Conservation (phyloP, 805 yeast species). For the Saturnispora hagleri region DNA sequence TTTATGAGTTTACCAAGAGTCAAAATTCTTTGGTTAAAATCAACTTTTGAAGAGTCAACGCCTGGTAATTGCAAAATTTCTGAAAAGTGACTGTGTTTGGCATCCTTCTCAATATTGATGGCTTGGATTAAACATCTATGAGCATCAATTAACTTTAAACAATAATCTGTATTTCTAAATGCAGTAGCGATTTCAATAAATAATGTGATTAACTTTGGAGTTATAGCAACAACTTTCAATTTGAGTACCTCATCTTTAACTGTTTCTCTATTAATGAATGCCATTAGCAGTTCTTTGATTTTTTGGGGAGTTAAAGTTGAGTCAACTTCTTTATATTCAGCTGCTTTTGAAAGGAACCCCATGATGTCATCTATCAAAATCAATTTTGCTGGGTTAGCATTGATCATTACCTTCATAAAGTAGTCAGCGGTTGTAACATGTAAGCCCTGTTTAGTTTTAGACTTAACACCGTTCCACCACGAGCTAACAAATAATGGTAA, state of each 20-base stretch:
- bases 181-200: constrained; percentile 73
- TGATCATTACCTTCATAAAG: constrained; percentile 64
- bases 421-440: constrained; percentile 75
- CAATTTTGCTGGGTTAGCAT: constrained; percentile 61
- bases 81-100: constrained; percentile 38
- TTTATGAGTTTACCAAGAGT: constrained; percentile 66
- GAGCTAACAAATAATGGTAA: constrained; percentile 73
- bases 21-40: constrained; percentile 40
- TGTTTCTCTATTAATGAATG: constrained; percentile 49
- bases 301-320: constrained; percentile 35
- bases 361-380: constrained; percentile 49
- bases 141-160: constrained; percentile 52
- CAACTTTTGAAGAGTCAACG: constrained; percentile 43
- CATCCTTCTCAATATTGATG: constrained; percentile 33
- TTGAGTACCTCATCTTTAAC: constrained; percentile 34
- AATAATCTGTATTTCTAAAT: constrained; percentile 65
- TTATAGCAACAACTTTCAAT: constrained; percentile 48
- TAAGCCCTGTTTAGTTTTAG: constrained; percentile 74
- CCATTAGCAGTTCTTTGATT: constrained; percentile 41
- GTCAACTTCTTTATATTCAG: constrained; percentile 47
- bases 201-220: constrained; percentile 60
- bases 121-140: constrained; percentile 73
- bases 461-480: constrained; percentile 85
- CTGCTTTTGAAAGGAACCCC: constrained; percentile 52
- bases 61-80: constrained; percentile 78